Base-by-base conservation (phyloP, 768 basidiomycete species). In the Tricholoma sp. region DNA sequence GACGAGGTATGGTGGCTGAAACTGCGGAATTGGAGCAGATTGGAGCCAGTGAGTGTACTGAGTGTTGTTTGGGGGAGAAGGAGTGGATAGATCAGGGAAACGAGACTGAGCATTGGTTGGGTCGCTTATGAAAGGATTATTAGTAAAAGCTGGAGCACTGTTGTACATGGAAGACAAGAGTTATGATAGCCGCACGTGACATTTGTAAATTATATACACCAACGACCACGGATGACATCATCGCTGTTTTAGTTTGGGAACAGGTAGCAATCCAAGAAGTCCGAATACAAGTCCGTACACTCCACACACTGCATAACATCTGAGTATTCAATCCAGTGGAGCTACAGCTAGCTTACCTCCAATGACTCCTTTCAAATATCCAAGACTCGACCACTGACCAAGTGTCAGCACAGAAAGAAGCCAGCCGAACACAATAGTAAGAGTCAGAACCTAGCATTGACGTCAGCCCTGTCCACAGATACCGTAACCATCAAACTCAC, bases 281-380 rank as follows among this genome's bases (percentile, higher is more conserved):
- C 89, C 89, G 64, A 91, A 88, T 17, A 74, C 74, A 41, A 89
- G 74, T 7, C 82, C 82, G 61, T 91, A 91, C 47, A 89, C 67
- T 9, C 84, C 85, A 10, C 82, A 83, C 10, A 86, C 89, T 91
- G 15, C 18, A 17, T 12, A 24, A 28, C 11, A 37, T n/a, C 57
- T 63, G 39, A 50, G 17, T 36, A 47, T 52, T 18, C 36, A 33
- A 44, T 39, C 29, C 12, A 5, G n/a, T n/a, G n/a, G n/a, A n/a
- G 39, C 3, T 32, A 39, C 3, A 70, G n/a, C 15, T n/a, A 31
- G 29, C 79, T 54, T 63, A 87, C 88, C 82, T 60, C 82, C 89
- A 48, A 89, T 74, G 6, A 78, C 68, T 2, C 88, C 86, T 63
- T 79, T 76, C 36, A 85, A 36, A 58, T 84, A 87, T 31, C 89